These are phyloP conservation scores for Conringia planisiliqua DNA, from an alignment of 345 rosid species.

Conservation along the genomic window DNA sequence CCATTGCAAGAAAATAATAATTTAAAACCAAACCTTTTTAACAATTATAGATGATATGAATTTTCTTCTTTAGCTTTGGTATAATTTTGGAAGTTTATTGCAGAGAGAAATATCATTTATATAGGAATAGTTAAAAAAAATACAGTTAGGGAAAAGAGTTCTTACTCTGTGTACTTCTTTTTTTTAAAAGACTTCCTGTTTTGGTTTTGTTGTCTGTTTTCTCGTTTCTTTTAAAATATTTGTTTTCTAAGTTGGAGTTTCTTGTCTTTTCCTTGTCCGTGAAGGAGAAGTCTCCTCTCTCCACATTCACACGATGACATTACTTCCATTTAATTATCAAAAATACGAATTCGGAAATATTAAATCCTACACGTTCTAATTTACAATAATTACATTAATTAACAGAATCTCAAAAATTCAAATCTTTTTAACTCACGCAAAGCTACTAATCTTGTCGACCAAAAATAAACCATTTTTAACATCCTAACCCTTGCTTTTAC, in stretches of 20 bases:
- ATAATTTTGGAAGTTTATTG: neutral
- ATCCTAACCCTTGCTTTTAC: no score
- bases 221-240: neutral
- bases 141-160: neutral
- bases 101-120: neutral
- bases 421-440: neutral
- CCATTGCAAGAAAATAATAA: neutral
- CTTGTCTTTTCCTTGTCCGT: neutral
- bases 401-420: neutral
- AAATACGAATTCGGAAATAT: neutral
- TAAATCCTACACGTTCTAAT: neutral
- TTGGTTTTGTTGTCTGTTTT: conserved; percentile 18
- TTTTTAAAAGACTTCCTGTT: conserved; percentile 13
- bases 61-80: neutral
- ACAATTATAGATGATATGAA: neutral
- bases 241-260: neutral
- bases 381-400: neutral
- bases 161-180: conserved; percentile 3
- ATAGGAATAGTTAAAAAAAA: neutral
- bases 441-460: no score
- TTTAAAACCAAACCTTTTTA: neutral
- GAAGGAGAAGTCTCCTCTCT: neutral
- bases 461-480: no score
- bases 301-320: neutral
- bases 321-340: neutral